A percentile compares a stretch with the other conserved stretches of the same genome.
phyloP scores from a whole-genome alignment of 805 yeast species.

The Saccharomycopsis babjevae region DNA sequence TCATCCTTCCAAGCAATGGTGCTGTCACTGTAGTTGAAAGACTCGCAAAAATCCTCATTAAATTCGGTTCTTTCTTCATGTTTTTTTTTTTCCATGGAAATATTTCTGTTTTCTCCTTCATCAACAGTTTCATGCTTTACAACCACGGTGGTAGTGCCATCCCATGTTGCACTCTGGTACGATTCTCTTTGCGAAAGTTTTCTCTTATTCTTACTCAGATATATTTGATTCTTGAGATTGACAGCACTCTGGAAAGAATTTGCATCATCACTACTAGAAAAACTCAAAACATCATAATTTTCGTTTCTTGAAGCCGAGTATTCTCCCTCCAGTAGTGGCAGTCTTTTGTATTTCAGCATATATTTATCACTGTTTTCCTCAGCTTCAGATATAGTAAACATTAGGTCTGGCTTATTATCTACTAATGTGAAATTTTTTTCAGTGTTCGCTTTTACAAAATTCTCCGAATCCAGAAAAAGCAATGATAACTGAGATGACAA shows the following conservation, averaged over 20 bases:
- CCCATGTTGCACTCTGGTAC: not conserved
- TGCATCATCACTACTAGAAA: not conserved
- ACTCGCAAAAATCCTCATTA: too few species aligned
- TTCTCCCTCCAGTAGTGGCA: not conserved
- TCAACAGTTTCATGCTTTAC: not conserved
- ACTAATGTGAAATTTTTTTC: not conserved
- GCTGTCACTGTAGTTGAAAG: too few species aligned
- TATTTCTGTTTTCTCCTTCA: not conserved
- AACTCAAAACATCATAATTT: not conserved
- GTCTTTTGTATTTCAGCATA: not conserved
- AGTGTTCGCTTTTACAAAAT: not conserved
- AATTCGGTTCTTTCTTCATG: too few species aligned
- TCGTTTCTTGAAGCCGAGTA: not conserved
- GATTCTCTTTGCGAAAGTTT: conserved; percentile 6
- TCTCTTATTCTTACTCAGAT: not conserved
- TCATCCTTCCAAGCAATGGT: too few species aligned
- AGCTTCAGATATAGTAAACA: conserved; percentile 10
- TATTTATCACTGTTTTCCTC: not conserved
- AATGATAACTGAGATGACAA: not conserved
- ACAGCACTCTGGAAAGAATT: not conserved
- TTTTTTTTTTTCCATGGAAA: too few species aligned
- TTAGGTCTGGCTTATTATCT: not conserved
- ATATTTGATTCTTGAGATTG: not conserved
- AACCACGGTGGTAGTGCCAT: not conserved
- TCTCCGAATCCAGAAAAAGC: not conserved